Conservation (phyloP, 2,329 filamentous ascomycete species). For the Anthostomella pinea region DNA sequence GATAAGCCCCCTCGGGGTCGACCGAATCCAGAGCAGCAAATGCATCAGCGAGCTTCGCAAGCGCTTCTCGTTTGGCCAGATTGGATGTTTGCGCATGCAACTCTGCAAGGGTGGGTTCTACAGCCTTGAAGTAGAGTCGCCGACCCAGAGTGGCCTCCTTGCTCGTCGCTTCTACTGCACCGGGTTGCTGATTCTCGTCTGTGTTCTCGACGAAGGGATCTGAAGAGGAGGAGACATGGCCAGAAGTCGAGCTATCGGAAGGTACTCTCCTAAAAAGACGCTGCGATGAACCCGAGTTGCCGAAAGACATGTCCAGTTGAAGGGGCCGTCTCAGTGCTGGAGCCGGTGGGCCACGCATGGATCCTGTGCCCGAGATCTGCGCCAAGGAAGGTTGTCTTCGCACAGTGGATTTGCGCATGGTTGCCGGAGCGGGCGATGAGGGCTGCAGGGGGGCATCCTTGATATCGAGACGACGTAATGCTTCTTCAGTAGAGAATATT, state of each 20-base stretch:
- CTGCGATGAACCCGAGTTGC: conserved; percentile 88
- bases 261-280: conserved; percentile 84
- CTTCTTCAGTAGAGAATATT: conserved; percentile 57
- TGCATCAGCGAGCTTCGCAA: conserved; percentile 80
- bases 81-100: conserved; percentile 74
- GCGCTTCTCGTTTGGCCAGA: conserved; percentile 71
- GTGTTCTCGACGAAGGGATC: conserved; percentile 41
- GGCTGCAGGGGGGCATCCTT: conserved; percentile 59
- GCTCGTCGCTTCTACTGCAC: conserved; percentile 55
- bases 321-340: conserved; percentile 69
- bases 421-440: conserved; percentile 50
- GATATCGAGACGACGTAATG: conserved; percentile 57
- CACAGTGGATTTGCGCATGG: conserved; percentile 60
- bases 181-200: conserved; percentile 64
- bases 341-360: conserved; percentile 36
- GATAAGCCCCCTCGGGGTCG: conserved; percentile 86
- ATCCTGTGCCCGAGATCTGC: conserved; percentile 37
- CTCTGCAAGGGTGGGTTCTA: conserved; percentile 83
- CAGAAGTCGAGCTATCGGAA: conserved; percentile 60
- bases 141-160: conserved; percentile 84
- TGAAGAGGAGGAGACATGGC: conserved; percentile 37
- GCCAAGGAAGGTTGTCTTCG: conserved; percentile 46
- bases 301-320: conserved; percentile 87
- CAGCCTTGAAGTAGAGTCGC: conserved; percentile 73
- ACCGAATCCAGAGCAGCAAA: conserved; percentile 80